These are phyloP conservation scores for Cryptosporidium viatorum DNA, from an alignment of 169 alveolate genomes.

Conservation along the genomic window DNA sequence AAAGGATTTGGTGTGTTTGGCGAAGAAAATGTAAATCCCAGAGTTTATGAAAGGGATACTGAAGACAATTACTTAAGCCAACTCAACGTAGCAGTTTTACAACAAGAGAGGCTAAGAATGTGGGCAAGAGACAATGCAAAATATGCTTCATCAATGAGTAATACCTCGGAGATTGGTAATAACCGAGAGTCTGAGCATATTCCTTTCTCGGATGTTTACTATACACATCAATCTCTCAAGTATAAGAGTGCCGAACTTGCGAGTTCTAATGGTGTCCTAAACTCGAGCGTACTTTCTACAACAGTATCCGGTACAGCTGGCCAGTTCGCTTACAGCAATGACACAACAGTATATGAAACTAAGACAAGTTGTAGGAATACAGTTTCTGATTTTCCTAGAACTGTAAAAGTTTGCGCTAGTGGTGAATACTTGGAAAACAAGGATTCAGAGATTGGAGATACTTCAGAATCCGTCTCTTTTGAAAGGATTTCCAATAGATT, in stretches of 20 bases:
- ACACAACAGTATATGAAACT: conserved; percentile 37
- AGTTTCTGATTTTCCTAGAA: background rate
- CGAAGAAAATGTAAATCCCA: background rate
- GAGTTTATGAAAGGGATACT: background rate
- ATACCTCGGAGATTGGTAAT: conserved; percentile 27
- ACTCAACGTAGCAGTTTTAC: conserved; percentile 59
- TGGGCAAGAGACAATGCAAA: conserved; percentile 73
- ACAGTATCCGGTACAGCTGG: conserved; percentile 58
- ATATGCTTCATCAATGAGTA: conserved; percentile 17
- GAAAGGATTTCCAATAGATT: background rate
- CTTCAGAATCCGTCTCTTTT: background rate
- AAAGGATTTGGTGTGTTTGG: background rate
- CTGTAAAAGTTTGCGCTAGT: background rate
- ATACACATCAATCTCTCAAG: conserved; percentile 5
- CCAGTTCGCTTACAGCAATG: conserved; percentile 47
- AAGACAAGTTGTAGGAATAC: background rate
- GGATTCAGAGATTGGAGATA: background rate
- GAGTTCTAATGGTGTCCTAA: conserved; percentile 9
- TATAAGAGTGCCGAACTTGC: background rate
- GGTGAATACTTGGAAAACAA: conserved; percentile 1
- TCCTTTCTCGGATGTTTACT: conserved; percentile 65
- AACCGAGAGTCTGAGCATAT: conserved; percentile 53
- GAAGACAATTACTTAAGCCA: conserved; percentile 24
- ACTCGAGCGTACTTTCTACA: conserved; percentile 58
- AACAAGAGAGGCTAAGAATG: conserved; percentile 67